Evolutionary conservation across 2,329 filamentous ascomycete genomes (phyloP).

Genomic region (Paracoccidioides brasiliensis): DNA sequence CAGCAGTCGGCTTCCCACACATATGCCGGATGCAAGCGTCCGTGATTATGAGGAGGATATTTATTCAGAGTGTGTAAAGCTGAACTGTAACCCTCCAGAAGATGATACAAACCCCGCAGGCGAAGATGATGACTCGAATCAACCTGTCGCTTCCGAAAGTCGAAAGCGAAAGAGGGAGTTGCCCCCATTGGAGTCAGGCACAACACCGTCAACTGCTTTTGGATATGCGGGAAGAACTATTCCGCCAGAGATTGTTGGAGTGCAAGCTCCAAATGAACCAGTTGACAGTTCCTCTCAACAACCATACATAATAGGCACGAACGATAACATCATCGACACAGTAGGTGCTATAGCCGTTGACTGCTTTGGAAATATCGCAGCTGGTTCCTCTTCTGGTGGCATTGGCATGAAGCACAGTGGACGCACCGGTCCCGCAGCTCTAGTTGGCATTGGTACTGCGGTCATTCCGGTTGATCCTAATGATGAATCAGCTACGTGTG

Average conservation of each 20-base stretch:
- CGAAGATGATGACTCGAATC: neutral
- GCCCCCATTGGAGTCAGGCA: neutral
- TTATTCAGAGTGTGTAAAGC: neutral
- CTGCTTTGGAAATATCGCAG: slow-evolving; percentile 71
- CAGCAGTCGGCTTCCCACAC: neutral
- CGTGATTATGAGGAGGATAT: neutral
- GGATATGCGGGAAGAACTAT: neutral
- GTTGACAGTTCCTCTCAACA: slow-evolving; percentile 3
- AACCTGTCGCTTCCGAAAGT: neutral
- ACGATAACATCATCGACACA: slow-evolving; percentile 73
- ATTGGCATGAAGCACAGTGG: slow-evolving; percentile 98
- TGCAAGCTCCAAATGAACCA: slow-evolving; percentile 1
- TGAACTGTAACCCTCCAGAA: too few species aligned
- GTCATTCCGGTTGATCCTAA: slow-evolving; percentile 64
- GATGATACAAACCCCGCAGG: neutral
- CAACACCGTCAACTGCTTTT: neutral
- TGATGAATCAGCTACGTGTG: slow-evolving; percentile 55
- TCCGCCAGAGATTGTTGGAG: neutral
- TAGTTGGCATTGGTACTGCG: slow-evolving; percentile 82
- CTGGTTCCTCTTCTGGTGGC: slow-evolving; percentile 88
- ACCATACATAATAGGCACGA: slow-evolving; percentile 9
- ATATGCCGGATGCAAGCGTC: neutral
- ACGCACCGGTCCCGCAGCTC: slow-evolving; percentile 77
- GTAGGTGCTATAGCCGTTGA: slow-evolving; percentile 94
- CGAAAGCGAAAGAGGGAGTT: neutral